Evolutionary conservation across 176 grass and related monocot species (phyloP).

Genomic region (Oryza meyeriana): DNA sequence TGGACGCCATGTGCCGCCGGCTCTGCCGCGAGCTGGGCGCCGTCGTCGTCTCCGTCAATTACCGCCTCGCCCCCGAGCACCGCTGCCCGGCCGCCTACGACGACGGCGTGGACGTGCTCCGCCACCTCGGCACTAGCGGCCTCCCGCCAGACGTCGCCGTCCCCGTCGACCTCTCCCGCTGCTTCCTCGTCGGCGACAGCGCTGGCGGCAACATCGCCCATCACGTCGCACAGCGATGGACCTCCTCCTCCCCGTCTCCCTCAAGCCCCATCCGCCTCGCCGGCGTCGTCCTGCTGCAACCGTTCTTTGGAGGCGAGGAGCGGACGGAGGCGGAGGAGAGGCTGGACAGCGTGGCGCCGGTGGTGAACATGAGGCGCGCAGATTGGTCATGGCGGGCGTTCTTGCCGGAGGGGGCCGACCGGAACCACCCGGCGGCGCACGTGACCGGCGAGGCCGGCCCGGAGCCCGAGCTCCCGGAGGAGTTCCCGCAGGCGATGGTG

Average conservation of each 20-base stretch:
- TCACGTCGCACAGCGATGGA: slow-evolving; percentile 60
- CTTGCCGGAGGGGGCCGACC: slow-evolving; percentile 43
- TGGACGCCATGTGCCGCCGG: slow-evolving; percentile 49
- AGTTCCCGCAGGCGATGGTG: slow-evolving; percentile 40
- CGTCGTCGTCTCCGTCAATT: slow-evolving; percentile 51
- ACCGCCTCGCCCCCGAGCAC: slow-evolving; percentile 73
- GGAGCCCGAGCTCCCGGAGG: slow-evolving; percentile 22
- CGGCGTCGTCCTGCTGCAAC: slow-evolving; percentile 47
- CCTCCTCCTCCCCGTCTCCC: background rate
- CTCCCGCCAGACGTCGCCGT: background rate
- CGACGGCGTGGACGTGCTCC: slow-evolving; percentile 54
- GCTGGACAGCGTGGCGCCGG: slow-evolving; percentile 37
- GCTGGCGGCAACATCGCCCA: slow-evolving; percentile 80
- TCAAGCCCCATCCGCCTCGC: slow-evolving; percentile 25
- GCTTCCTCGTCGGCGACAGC: slow-evolving; percentile 72
- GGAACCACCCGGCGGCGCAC: slow-evolving; percentile 48
- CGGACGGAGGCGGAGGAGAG: slow-evolving; percentile 35
- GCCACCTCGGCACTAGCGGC: slow-evolving; percentile 22
- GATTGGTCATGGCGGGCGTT: slow-evolving; percentile 58
- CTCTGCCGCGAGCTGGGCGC: slow-evolving; percentile 30
- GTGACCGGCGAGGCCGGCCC: slow-evolving; percentile 20
- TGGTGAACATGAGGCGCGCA: slow-evolving; percentile 35
- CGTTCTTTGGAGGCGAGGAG: slow-evolving; percentile 72
- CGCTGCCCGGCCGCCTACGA: slow-evolving; percentile 61
- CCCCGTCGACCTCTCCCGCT: slow-evolving; percentile 39